Evolutionary conservation across 768 basidiomycete genomes (phyloP).

Genomic region (Mycena haematopus): DNA sequence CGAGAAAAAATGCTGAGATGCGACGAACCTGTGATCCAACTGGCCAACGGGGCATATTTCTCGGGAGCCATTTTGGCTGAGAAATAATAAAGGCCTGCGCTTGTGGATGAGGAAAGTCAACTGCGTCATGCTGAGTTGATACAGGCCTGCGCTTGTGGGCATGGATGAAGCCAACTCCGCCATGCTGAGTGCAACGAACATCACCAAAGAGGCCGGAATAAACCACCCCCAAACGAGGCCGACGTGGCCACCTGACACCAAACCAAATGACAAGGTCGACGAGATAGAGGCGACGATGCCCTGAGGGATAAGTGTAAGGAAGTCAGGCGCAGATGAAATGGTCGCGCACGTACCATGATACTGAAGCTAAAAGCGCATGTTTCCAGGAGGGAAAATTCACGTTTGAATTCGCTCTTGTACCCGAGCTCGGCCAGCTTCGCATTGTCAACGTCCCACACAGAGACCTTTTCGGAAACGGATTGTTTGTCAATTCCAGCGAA

Average conservation of each 20-base stretch:
- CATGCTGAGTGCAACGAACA: conserved; percentile 72
- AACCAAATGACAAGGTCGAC: conserved; percentile 68
- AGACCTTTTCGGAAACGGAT: conserved; percentile 20
- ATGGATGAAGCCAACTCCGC: conserved; percentile 76
- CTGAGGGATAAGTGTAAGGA: conserved; percentile 58
- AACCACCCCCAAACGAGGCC: conserved; percentile 83
- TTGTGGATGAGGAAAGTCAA: conserved; percentile 77
- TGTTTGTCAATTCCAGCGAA: neutral
- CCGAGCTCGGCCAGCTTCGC: conserved; percentile 67
- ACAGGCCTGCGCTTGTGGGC: conserved; percentile 82
- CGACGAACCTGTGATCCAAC: conserved; percentile 61
- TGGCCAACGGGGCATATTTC: conserved; percentile 64
- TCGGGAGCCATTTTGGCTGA: conserved; percentile 75
- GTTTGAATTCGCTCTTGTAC: conserved; percentile 75
- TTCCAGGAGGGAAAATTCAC: conserved; percentile 75
- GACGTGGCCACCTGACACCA: conserved; percentile 72
- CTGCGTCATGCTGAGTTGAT: conserved; percentile 79
- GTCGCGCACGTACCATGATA: conserved; percentile 48
- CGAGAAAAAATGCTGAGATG: neutral
- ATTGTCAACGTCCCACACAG: conserved; percentile 56
- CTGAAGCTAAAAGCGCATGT: conserved; percentile 70
- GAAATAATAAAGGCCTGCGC: conserved; percentile 81
- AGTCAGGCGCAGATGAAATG: conserved; percentile 36
- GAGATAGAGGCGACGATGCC: conserved; percentile 74
- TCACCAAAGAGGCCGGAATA: conserved; percentile 72